Evolutionary conservation across 2,329 filamentous ascomycete species (phyloP), one percentile per base, ranked within the genome.

Genomic region (Leptographium radiaticola): DNA sequence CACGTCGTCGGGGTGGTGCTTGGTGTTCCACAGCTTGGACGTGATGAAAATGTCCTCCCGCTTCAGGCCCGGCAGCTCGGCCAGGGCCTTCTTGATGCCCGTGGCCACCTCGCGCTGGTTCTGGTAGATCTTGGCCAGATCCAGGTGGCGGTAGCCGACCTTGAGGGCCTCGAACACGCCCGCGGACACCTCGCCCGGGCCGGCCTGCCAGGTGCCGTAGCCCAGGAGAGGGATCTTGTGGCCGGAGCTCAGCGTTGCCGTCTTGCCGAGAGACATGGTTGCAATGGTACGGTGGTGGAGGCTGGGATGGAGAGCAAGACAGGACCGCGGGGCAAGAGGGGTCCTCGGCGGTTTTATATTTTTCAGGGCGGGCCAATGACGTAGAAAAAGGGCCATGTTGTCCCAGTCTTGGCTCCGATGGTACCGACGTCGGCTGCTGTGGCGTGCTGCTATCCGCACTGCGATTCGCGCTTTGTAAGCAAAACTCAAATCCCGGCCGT

Each of bases 21-120:
- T 80, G 70, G 83, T 83, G 60, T 74, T 75, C 72, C 72, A 75
- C 34, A 87, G 75, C 74, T 87, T 87, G 59, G 81, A 84, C 53
- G 83, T 87, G 61, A 81, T 70, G 69, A 77, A 81, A 64, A 81
- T 75, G 59, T 80, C 72, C 59, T 73, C 69, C 15, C 76, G 73
- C 62, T 75, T 72, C 25, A 81, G 69, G 44, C 75, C 76, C 13
- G 73, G 71, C 56, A 77, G 68, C 50, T 74, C 71, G 8, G 63
- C 63, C 31, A 71, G 59, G 46, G 71, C 71, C 46, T 52, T 50
- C 64, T 71, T 72, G 61, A 82, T 75, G 38, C 77, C 79, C 60
- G 74, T 65, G 38, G 75, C 79, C 38, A 81, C 76, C 63, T 81
- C 78, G 15, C 65, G 66, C 67, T 81, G 83, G 69, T 87, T 87